phyloP scores from a whole-genome alignment of 1,284 basidiomycete genomes.

The Sporisorium reilianum region DNA sequence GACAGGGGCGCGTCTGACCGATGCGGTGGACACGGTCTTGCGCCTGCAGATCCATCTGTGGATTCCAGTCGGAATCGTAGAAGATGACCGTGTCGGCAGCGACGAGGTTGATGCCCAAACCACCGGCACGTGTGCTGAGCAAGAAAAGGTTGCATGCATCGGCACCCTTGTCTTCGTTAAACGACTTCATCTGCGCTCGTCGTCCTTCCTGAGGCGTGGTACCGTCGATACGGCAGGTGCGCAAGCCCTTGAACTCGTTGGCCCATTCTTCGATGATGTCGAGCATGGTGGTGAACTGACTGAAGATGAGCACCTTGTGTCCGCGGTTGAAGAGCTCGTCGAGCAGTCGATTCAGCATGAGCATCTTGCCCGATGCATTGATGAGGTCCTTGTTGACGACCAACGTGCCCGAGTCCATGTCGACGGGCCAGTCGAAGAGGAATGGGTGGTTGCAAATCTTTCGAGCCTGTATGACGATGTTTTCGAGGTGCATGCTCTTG shows the following conservation, averaged over 20 bases:
- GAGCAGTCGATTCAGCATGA: constrained; percentile 88
- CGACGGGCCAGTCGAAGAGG: constrained; percentile 87
- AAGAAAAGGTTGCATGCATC: constrained; percentile 83
- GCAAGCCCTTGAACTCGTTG: constrained; percentile 78
- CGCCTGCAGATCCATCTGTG: constrained; percentile 90
- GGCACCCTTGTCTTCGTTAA: constrained; percentile 80
- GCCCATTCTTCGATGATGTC: constrained; percentile 81
- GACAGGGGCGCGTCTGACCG: constrained; percentile 79
- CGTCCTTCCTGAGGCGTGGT: constrained; percentile 81
- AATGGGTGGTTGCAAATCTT: constrained; percentile 91
- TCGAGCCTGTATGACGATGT: constrained; percentile 85
- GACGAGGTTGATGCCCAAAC: constrained; percentile 85
- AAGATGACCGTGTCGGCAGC: constrained; percentile 79
- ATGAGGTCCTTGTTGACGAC: constrained; percentile 77
- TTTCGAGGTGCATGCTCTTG: constrained; percentile 91
- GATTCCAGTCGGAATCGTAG: constrained; percentile 97
- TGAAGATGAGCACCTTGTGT: constrained; percentile 91
- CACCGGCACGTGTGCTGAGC: constrained; percentile 90
- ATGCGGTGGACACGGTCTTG: constrained; percentile 96
- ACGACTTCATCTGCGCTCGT: constrained; percentile 84
- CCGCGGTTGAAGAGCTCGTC: constrained; percentile 82
- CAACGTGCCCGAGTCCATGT: constrained; percentile 74
- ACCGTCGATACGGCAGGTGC: constrained; percentile 90
- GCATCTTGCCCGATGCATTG: constrained; percentile 93
- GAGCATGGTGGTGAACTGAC: constrained; percentile 84